Evolutionary conservation across 495 filamentous ascomycete species (phyloP).

Genomic region (Penicillium herquei): DNA sequence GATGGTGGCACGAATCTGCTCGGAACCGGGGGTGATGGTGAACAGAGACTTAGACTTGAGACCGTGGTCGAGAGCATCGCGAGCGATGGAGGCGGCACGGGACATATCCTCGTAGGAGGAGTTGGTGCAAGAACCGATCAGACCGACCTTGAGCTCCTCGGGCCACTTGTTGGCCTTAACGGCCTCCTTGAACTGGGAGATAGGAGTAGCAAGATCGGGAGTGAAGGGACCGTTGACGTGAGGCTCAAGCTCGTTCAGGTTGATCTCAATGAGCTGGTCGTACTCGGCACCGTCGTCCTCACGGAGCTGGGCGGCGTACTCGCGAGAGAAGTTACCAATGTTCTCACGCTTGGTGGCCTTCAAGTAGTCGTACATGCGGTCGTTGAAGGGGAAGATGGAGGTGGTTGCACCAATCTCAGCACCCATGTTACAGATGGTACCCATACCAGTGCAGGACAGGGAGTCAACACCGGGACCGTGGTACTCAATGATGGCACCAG

Average conservation of each 20-base stretch:
- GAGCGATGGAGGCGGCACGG: constrained; percentile 90
- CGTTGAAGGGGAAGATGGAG: constrained; percentile 98
- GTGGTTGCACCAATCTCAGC: constrained; percentile 97
- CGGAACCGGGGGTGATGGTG: constrained; percentile 93
- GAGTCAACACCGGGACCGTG: constrained; percentile 79
- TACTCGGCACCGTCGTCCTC: constrained; percentile 95
- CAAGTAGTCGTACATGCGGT: constrained; percentile 95
- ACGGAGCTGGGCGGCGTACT: constrained; percentile 80
- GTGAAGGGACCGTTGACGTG: constrained; percentile 99
- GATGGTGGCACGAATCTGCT: constrained; percentile 97
- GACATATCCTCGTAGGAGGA: constrained; percentile 99
- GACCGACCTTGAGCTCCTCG: constrained; percentile 92
- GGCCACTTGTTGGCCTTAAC: constrained; percentile 95
- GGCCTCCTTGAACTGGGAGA: constrained; percentile 95
- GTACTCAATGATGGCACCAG: constrained; percentile 96
- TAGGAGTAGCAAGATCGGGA: constrained; percentile 96
- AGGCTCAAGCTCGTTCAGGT: constrained; percentile 91
- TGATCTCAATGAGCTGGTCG: constrained; percentile 94
- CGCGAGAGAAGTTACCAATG: constrained; percentile 86
- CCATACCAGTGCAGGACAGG: constrained; percentile 67
- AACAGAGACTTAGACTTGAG: constrained; percentile 92
- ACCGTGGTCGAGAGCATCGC: constrained; percentile 90
- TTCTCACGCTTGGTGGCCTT: constrained; percentile 84
- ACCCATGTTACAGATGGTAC: constrained; percentile 75
- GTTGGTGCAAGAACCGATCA: constrained; percentile 97